Conservation (phyloP, 768 basidiomycete genomes). For the Trametes sanguinea region DNA sequence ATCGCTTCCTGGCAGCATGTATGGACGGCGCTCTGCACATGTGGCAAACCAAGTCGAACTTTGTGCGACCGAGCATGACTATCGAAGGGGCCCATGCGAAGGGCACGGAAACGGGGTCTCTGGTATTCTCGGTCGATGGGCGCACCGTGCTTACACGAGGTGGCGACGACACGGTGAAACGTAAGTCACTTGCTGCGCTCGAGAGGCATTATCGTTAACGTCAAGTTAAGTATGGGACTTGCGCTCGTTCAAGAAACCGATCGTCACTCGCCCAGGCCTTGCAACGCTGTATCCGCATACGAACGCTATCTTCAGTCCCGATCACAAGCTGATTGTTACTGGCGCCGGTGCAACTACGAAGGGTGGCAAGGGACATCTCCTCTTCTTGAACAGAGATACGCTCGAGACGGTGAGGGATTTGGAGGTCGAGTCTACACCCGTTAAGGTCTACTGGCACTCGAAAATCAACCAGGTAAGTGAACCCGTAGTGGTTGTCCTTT, state of each 20-base stretch:
- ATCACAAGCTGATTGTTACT: conserved; percentile 86
- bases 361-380: conserved; percentile 67
- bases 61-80: conserved; percentile 85
- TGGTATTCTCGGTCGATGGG: conserved; percentile 89
- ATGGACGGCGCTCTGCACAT: conserved; percentile 90
- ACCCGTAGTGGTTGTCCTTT: neutral
- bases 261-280: conserved; percentile 63
- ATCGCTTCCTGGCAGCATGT: conserved; percentile 56
- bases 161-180: conserved; percentile 93
- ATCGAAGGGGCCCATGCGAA: conserved; percentile 88
- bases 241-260: conserved; percentile 86
- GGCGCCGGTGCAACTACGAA: conserved; percentile 72
- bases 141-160: conserved; percentile 84
- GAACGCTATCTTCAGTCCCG: conserved; percentile 94
- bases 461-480: conserved; percentile 91
- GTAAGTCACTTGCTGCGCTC: conserved; percentile 51
- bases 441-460: conserved; percentile 92
- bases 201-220: neutral
- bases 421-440: conserved; percentile 75
- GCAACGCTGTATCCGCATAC: conserved; percentile 87
- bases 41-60: conserved; percentile 92
- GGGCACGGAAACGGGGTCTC: conserved; percentile 81
- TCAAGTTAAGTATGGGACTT: conserved; percentile 84
- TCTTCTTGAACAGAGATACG: conserved; percentile 71
- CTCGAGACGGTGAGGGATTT: conserved; percentile 70